Base-by-base conservation (phyloP, 805 yeast species). In the Yarrowia keelungensis region DNA sequence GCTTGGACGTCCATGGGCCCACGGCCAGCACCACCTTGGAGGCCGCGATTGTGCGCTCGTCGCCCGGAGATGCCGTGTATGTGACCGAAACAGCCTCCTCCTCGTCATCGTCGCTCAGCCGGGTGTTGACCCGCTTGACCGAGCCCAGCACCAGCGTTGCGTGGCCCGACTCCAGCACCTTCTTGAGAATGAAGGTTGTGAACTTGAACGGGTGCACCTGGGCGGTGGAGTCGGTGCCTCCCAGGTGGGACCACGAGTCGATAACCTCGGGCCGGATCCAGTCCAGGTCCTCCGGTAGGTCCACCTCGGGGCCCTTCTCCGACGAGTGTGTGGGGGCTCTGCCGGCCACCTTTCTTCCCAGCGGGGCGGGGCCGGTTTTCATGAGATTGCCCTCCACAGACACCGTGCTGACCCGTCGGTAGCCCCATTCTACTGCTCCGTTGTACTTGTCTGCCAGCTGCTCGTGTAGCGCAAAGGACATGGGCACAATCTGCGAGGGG, bases 1-100 rank as follows among this genome's bases (percentile, higher is more conserved):
- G 85, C 74, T 88, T 89, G 1, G 97, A 89, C 2, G 98, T 92
- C 99, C 99, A 94, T 12, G 99, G 99, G 0, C 99, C 99, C 73
- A 91, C 90, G 0, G 97, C 82, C 74, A 95, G 81, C 11, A 94
- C 88, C n/a, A 92, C 87, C 73, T 90, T 88, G 75, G 90, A 91
- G 68, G 91, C 95, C 14, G 74, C 75, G 14, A 92, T 79, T 11
- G 71, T 65, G 38, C 46, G 45, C 15, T 64, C 59, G 51, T 62
- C 58, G 39, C 45, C 68, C 7, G 69, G 39, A 19, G 58, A 19
- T 11, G 70, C 42, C 39, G 69, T 19, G 32, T 66, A 76, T 39
- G 81, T 76, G 0, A 83, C 79, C 47, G 75, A 73, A 0, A 81
- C 78, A 49, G 85, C 85, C 10, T 73, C 74, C 76, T 89, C 92